Percentiles rank a stretch among this genome's conserved stretches.
phyloP scores from a whole-genome alignment of 2,329 filamentous ascomycete genomes.

The Penicillium expansum region DNA sequence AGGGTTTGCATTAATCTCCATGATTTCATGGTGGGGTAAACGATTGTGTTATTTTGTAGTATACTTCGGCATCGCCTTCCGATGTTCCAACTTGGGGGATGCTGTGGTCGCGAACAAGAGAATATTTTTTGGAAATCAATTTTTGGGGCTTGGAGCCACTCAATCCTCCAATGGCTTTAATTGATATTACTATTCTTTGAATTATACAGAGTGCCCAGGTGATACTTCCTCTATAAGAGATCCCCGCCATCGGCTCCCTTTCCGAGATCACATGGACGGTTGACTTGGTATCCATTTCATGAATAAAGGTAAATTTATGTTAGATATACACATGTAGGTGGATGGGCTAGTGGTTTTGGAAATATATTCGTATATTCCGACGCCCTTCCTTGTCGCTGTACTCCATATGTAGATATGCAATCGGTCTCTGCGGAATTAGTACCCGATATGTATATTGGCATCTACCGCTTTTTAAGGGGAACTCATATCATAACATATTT shows the following conservation, averaged over 20 bases:
- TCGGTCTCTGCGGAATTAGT: no score
- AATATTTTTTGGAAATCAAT: background rate
- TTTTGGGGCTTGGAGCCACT: no score
- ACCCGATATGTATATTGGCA: no score
- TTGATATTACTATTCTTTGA: background rate
- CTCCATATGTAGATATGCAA: background rate
- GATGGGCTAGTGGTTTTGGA: no score
- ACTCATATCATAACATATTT: background rate
- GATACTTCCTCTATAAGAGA: background rate
- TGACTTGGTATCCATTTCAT: background rate
- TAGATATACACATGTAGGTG: background rate
- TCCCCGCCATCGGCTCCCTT: background rate
- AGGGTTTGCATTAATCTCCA: background rate
- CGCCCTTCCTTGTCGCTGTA: background rate
- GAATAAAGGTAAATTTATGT: background rate
- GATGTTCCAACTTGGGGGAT: background rate
- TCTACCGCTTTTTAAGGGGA: background rate
- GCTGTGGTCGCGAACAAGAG: background rate
- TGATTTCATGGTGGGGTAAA: conserved; percentile 2
- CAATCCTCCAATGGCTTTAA: no score
- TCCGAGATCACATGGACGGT: background rate
- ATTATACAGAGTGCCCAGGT: background rate
- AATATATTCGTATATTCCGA: no score
- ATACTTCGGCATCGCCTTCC: background rate
- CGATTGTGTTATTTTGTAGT: background rate